Evolutionary conservation across 495 filamentous ascomycete genomes (phyloP).

Genomic region (Cenococcum geophilum): DNA sequence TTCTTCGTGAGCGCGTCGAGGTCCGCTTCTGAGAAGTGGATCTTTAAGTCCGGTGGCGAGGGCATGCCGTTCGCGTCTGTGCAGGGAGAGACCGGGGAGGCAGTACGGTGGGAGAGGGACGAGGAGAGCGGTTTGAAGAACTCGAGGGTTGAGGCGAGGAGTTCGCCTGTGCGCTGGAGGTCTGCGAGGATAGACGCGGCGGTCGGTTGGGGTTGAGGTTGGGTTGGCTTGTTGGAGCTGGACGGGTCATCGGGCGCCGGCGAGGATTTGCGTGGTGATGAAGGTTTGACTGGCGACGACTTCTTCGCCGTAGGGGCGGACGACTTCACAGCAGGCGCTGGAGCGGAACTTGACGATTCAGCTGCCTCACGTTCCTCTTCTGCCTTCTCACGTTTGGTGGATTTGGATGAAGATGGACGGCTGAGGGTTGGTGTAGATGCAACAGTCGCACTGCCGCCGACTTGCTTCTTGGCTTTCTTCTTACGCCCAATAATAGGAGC

Average conservation of each 20-base stretch:
- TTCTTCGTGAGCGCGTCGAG: constrained; percentile 35
- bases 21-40: constrained; percentile 32
- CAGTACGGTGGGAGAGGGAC: constrained; percentile 36
- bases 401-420: constrained; percentile 39
- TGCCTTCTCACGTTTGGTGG: constrained; percentile 33
- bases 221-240: neutral
- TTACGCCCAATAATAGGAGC: constrained; percentile 80
- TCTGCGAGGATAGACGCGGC: constrained; percentile 42
- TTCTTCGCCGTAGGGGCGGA: constrained; percentile 11
- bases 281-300: constrained; percentile 2
- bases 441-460: constrained; percentile 32
- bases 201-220: constrained; percentile 20
- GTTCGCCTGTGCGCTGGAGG: constrained; percentile 45
- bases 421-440: constrained; percentile 44
- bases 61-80: neutral
- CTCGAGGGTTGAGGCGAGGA: constrained; percentile 47
- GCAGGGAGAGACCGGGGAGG: neutral
- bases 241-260: neutral
- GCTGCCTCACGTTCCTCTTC: constrained; percentile 39
- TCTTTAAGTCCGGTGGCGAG: constrained; percentile 26
- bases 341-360: neutral
- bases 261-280: constrained; percentile 18
- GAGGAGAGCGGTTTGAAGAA: constrained; percentile 51
- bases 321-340: neutral
- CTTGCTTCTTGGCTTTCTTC: constrained; percentile 82